These are phyloP conservation scores for Capsella rubella DNA, from an alignment of 441 rosid genomes.

Conservation along the genomic window DNA sequence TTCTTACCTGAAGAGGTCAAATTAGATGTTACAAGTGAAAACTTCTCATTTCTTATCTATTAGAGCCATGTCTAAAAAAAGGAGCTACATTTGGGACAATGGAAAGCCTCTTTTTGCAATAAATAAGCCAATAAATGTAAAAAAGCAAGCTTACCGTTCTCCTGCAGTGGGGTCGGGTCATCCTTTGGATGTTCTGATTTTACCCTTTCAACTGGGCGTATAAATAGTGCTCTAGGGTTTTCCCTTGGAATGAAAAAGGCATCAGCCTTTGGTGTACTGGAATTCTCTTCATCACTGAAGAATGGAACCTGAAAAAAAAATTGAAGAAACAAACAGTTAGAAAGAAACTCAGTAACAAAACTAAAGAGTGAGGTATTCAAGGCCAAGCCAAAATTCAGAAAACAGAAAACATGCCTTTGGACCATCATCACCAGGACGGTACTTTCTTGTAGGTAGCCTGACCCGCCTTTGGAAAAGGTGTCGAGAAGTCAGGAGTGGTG, in stretches of 20 bases:
- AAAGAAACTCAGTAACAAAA: conserved; percentile 28
- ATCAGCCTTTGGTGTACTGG: conserved; percentile 91
- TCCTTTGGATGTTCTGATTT: conserved; percentile 59
- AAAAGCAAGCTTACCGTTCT: conserved; percentile 58
- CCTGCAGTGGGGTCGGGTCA: conserved; percentile 50
- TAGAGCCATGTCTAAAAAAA: neutral
- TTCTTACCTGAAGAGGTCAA: conserved; percentile 59
- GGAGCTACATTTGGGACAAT: neutral
- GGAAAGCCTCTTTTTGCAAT: neutral
- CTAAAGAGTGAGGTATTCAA: conserved; percentile 29
- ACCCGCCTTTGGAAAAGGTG: conserved; percentile 83
- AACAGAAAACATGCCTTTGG: conserved; percentile 51
- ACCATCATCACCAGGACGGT: conserved; percentile 72
- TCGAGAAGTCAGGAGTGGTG: conserved; percentile 82
- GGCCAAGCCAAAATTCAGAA: conserved; percentile 23
- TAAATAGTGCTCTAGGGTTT: conserved; percentile 88
- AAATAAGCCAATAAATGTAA: conserved; percentile 8
- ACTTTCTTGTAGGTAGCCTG: conserved; percentile 81
- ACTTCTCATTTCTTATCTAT: conserved; percentile 19
- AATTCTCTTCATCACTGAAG: conserved; percentile 81
- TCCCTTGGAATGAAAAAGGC: conserved; percentile 91
- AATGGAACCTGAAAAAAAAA: conserved; percentile 81
- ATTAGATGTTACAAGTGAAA: neutral
- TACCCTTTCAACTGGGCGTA: conserved; percentile 69
- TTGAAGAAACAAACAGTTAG: conserved; percentile 26